These are phyloP conservation scores for Fusarium chlamydosporum DNA, from an alignment of 2,329 filamentous ascomycete genomes.

Conservation along the genomic window DNA sequence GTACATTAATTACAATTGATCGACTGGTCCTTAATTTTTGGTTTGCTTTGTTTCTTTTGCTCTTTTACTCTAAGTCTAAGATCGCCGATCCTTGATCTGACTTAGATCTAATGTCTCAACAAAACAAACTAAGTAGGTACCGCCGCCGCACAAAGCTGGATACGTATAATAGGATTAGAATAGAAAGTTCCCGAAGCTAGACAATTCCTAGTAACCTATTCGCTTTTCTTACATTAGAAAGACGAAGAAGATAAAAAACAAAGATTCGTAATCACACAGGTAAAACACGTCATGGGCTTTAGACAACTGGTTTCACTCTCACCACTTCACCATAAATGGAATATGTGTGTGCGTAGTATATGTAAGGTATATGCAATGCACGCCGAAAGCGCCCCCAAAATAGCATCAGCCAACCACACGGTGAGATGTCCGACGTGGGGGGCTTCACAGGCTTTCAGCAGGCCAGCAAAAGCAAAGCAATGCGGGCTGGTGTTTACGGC, in stretches of 20 bases:
- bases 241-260: background rate
- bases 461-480: background rate
- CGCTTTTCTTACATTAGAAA: too few species aligned
- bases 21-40: too few species aligned
- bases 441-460: background rate
- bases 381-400: too few species aligned
- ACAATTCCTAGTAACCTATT: background rate
- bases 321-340: background rate
- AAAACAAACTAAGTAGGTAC: background rate
- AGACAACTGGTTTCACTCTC: background rate
- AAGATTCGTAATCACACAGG: background rate
- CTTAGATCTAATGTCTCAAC: background rate
- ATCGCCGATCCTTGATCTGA: too few species aligned
- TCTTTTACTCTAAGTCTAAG: too few species aligned
- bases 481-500: conserved; percentile 8
- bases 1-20: background rate
- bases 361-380: too few species aligned
- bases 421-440: background rate
- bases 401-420: too few species aligned
- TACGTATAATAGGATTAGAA: background rate
- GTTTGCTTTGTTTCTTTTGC: too few species aligned
- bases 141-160: background rate
- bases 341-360: background rate
- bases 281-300: background rate
- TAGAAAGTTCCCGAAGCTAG: background rate